Base-by-base conservation (phyloP, 176 grass and related monocot genomes). In the Zoysia japonica region DNA sequence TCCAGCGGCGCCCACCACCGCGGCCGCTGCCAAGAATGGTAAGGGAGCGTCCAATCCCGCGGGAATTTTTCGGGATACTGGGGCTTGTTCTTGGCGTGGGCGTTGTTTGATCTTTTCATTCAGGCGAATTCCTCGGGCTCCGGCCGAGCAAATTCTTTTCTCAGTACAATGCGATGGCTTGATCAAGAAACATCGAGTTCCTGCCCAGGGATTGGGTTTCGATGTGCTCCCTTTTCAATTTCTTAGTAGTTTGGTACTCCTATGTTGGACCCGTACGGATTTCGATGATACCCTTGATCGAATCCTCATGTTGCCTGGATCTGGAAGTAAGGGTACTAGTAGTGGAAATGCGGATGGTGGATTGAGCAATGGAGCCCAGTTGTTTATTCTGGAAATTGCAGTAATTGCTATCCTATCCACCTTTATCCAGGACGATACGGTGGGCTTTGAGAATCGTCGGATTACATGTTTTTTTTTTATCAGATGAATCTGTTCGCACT, bases 141-240 rank as follows among this genome's bases (percentile, higher is more conserved):
- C 3, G 45, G 75, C 0, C 7, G 15, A 69, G 66, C 5, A 39
- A 66, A 41, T 52, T 40, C 10, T 47, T 11, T 9, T 55, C 7
- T 48, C 40, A 40, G 35, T 39, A 81, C 70, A 88, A 80, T 88
- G 86, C 36, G 70, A 69, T n/a, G 16, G 0, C 8, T 3, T 54
- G 63, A 28, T 88, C 11, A n/a, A 15, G 46, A 52, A 28, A 28
- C 28, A 28, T 28, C 28, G 28, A 28, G 53, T 68, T 61, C 46
- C 35, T n/a, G 78, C 53, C 16, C 0, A 20, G 47, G 39, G 64
- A 56, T 56, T 64, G 46, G 54, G 70, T 44, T 62, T 84, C 46
- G 76, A 62, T 80, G 52, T 36, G 51, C 46, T 8, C 40, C 7
- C 0, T 45, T 52, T 2, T 28, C 75, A 61, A 79, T 38, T 38